Conservation (phyloP, 2,329 filamentous ascomycete species). For the Apiospora saccharicola region DNA sequence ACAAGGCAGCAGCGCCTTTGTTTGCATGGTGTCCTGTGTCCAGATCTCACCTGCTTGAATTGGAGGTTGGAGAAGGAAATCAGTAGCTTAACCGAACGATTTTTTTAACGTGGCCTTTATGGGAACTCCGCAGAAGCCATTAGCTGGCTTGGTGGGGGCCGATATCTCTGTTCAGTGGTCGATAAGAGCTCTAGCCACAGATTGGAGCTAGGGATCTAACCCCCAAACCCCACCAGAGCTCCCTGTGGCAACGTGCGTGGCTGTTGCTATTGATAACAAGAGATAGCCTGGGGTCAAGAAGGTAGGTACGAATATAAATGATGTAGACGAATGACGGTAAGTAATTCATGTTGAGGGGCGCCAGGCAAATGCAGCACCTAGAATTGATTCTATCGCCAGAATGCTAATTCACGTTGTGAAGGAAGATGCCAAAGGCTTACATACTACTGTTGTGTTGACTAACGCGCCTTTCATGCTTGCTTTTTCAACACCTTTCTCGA, state of each 20-base stretch:
- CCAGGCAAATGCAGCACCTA: too few relatives aligned
- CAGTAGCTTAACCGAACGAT: not conserved
- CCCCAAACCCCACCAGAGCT: not conserved
- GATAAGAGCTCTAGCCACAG: constrained; percentile 15
- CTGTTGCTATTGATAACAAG: not conserved
- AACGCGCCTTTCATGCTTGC: not conserved
- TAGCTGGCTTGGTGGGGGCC: not conserved
- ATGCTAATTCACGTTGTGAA: not conserved
- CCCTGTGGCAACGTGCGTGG: not conserved
- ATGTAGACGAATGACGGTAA: not conserved
- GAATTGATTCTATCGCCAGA: not conserved
- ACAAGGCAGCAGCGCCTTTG: constrained; percentile 35
- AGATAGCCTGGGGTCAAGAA: not conserved
- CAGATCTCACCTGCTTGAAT: constrained; percentile 9
- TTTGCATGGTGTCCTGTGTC: constrained; percentile 37
- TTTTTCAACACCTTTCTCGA: not conserved
- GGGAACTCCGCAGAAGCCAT: constrained; percentile 7
- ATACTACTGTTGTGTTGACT: not conserved
- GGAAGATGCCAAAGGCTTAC: not conserved
- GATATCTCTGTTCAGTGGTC: not conserved
- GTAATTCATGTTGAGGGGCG: too few relatives aligned
- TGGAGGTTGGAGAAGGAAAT: constrained; percentile 16
- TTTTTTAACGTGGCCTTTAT: constrained; percentile 21
- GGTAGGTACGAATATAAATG: too few relatives aligned
- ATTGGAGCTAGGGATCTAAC: not conserved